phyloP scores from a whole-genome alignment of 306 rosid genomes.

The Herpetospermum pedunculosum region DNA sequence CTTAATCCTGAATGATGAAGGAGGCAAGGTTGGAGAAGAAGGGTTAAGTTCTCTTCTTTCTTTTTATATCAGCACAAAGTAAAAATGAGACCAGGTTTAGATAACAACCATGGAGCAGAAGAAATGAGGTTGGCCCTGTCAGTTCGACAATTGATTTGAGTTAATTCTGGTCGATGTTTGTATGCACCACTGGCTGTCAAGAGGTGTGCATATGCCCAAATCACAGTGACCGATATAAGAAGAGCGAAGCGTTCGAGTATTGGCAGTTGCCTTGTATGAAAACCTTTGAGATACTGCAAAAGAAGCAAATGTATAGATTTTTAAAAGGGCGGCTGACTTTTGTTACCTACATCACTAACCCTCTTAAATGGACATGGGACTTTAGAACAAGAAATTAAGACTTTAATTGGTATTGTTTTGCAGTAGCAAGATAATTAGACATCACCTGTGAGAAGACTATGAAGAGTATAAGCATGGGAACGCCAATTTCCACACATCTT shows the following conservation, averaged over 20 bases:
- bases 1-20: conserved; percentile 50
- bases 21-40: not conserved
- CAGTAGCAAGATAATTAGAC: not conserved
- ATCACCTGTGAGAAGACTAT: conserved; percentile 75
- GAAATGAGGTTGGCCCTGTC: conserved; percentile 84
- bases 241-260: conserved; percentile 82
- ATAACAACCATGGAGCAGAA: conserved; percentile 88
- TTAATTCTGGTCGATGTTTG: conserved; percentile 61
- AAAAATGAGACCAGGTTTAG: not conserved
- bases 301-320: not conserved
- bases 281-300: conserved; percentile 72
- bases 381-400: not conserved
- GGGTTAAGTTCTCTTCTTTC: not conserved
- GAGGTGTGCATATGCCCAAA: conserved; percentile 99
- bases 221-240: conserved; percentile 69
- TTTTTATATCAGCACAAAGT: not conserved
- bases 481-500: conserved; percentile 87
- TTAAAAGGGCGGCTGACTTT: not conserved
- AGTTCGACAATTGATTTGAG: conserved; percentile 77
- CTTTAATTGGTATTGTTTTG: no score
- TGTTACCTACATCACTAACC: not conserved
- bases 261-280: conserved; percentile 59
- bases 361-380: not conserved
- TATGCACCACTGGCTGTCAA: conserved; percentile 95
- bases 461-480: conserved; percentile 84